Evolutionary conservation across 805 yeast genomes (phyloP), one percentile per base, ranked within the genome.

Genomic region (Pichia paraexigua): DNA sequence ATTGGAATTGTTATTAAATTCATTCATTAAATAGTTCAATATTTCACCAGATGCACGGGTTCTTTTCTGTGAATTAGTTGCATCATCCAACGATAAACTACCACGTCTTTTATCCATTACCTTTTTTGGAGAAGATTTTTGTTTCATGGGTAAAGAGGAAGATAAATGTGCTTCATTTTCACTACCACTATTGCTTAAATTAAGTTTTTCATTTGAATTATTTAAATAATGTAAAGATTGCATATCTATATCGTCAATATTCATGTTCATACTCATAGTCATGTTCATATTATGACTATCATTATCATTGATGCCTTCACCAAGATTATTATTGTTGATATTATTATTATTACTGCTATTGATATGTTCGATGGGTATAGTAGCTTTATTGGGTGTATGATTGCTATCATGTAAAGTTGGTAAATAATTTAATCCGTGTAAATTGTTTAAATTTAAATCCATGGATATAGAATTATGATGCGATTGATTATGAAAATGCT

Each of bases 1-100:
- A 58, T 85, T 87, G 30, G 87, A 85, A 58, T 87, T 87, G 48
- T 70, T 71, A 48, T 76, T 78, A 63, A 87, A 90, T 63, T 86
- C 95, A 30, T 72, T 69, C 43, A 87, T 77, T 46, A 90, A 72
- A 44, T 76, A 74, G 47, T 80, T 83, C 49, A 90, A 71, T 2
- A 85, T 89, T 61, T 84, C 92, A 1, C 96, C 92, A 0, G 71
- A 65, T 0, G 72, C 73, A 40, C 73, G 58, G 10, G 71, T 65
- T 40, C 73, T 55, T 43, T 65, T 54, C 11, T 64, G 66, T 43
- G 58, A 64, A 25, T 47, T 47, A 22, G 43, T 43, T 1, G 35
- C 20, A 9, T 54, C 56, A 22, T 54, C 56, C 5, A 24, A 20
- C 6, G 49, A 44, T n/a, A 48, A 18, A 47, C 53, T 53, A 10